phyloP scores from a whole-genome alignment of 306 rosid genomes.

The Rosa lucieae region DNA sequence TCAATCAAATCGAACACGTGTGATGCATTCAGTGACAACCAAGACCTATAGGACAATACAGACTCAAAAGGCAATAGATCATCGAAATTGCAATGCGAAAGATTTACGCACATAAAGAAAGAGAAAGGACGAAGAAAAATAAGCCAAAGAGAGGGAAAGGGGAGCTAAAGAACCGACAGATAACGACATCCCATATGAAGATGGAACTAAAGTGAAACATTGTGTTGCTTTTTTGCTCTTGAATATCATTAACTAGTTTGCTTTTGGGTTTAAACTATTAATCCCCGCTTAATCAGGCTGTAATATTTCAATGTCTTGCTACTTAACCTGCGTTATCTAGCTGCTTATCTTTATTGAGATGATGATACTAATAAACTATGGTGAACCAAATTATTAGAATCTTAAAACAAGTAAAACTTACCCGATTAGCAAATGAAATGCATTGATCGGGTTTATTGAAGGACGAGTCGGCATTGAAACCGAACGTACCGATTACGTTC shows the following conservation, averaged over 20 bases:
- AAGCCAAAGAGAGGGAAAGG: constrained; percentile 1
- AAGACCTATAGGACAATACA: constrained; percentile 16
- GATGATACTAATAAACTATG: background rate
- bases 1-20: constrained; percentile 25
- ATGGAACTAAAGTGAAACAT: constrained; percentile 26
- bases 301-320: constrained; percentile 13
- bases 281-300: constrained; percentile 26
- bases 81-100: background rate
- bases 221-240: constrained; percentile 1
- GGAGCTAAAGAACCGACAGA: constrained; percentile 36
- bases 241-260: constrained; percentile 8
- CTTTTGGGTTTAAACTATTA: constrained; percentile 22
- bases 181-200: constrained; percentile 27
- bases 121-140: constrained; percentile 13
- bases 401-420: constrained; percentile 3
- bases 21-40: constrained; percentile 29
- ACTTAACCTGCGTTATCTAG: background rate
- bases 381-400: background rate
- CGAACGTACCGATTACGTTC: background rate
- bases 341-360: constrained; percentile 5
- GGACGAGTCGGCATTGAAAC: background rate
- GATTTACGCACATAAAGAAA: background rate
- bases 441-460: background rate
- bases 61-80: constrained; percentile 10
- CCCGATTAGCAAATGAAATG: background rate